These are phyloP conservation scores for Lathyrus tuberosus DNA, from an alignment of 306 rosid genomes.

Conservation along the genomic window DNA sequence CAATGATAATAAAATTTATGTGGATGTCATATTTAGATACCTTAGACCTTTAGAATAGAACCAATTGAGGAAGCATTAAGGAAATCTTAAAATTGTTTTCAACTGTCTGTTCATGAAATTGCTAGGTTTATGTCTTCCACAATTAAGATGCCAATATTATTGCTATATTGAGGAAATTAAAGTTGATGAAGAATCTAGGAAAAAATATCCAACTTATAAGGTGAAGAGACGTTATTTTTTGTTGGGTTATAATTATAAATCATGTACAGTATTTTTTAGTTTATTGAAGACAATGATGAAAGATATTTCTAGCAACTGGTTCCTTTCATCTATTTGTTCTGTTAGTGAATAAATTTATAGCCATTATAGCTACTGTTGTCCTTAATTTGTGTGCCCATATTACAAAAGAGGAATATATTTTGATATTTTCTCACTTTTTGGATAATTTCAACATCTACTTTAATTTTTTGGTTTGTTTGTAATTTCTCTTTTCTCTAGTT, in stretches of 20 bases:
- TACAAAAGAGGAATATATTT: background rate
- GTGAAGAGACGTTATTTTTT: background rate
- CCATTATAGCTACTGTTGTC: background rate
- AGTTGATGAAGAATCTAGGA: slow-evolving; percentile 15
- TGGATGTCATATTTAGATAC: slow-evolving; percentile 29
- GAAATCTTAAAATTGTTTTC: slow-evolving; percentile 6
- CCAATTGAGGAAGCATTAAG: background rate
- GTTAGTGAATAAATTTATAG: background rate
- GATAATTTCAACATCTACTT: too few relatives aligned
- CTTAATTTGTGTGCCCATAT: background rate
- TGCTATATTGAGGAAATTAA: slow-evolving; percentile 7
- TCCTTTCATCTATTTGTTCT: background rate
- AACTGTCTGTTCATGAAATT: slow-evolving; percentile 2
- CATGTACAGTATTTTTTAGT: background rate
- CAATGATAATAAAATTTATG: slow-evolving; percentile 17
- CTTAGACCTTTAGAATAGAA: slow-evolving; percentile 23
- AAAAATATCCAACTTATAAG: slow-evolving; percentile 19
- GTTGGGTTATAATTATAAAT: background rate
- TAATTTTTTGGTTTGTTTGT: too few relatives aligned
- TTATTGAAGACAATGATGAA: slow-evolving; percentile 14
- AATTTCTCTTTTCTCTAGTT: too few relatives aligned
- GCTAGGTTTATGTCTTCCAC: background rate
- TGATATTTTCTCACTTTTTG: background rate
- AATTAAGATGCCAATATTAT: slow-evolving; percentile 19
- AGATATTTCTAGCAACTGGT: slow-evolving; percentile 21